A percentile compares a stretch with the other conserved stretches of the same genome.
Evolutionary conservation across 2,329 filamentous ascomycete genomes (phyloP).

Genomic region (Cladobotryum protrusum): DNA sequence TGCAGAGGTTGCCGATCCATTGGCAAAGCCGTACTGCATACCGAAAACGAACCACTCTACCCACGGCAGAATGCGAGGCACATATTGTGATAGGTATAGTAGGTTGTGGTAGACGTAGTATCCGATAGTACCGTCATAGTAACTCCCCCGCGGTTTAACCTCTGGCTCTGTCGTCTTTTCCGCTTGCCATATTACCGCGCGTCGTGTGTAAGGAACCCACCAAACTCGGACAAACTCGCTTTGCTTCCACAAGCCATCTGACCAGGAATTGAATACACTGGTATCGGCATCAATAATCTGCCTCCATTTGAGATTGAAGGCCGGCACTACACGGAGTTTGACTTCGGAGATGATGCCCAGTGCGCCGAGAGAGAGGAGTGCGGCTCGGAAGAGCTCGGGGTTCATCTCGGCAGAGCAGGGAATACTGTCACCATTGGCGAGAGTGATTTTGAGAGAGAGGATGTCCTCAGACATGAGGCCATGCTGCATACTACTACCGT

Average conservation of each 20-base stretch:
- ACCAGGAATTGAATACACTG: slow-evolving; percentile 66
- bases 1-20: slow-evolving; percentile 61
- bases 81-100: slow-evolving; percentile 69
- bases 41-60: slow-evolving; percentile 96
- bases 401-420: slow-evolving; percentile 65
- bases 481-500: slow-evolving; percentile 79
- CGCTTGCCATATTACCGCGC: slow-evolving; percentile 87
- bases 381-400: slow-evolving; percentile 77
- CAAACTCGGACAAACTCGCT: slow-evolving; percentile 90
- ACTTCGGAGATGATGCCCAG: slow-evolving; percentile 88
- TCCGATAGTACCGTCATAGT: slow-evolving; percentile 76
- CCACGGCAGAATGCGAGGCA: slow-evolving; percentile 75
- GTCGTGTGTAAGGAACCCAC: slow-evolving; percentile 93
- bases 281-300: slow-evolving; percentile 70
- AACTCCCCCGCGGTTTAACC: slow-evolving; percentile 56
- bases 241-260: slow-evolving; percentile 68
- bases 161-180: slow-evolving; percentile 62
- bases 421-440: slow-evolving; percentile 71
- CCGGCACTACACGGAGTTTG: slow-evolving; percentile 72
- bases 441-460: slow-evolving; percentile 67
- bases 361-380: slow-evolving; percentile 79
- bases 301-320: slow-evolving; percentile 80
- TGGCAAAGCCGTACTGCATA: slow-evolving; percentile 89
- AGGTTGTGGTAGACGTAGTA: slow-evolving; percentile 91
- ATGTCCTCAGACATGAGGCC: slow-evolving; percentile 80